These are phyloP conservation scores for Cucumis variabilis DNA, from an alignment of 331 rosid genomes.

Conservation along the genomic window DNA sequence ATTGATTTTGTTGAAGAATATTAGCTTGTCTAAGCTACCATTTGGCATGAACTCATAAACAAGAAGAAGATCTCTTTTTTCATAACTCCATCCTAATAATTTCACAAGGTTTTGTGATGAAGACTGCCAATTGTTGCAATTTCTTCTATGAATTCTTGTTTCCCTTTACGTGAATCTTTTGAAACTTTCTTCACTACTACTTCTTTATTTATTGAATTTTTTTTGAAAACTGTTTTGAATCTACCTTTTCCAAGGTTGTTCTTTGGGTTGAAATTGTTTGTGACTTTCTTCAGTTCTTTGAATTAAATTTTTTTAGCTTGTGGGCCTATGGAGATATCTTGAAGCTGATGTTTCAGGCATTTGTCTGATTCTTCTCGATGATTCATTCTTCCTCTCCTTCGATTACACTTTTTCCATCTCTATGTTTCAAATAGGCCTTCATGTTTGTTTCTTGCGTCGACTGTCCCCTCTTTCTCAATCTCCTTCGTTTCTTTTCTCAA, in stretches of 20 bases:
- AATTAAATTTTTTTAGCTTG: conserved; percentile 50
- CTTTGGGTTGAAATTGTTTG: conserved; percentile 60
- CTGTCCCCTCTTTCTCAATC: too few relatives aligned
- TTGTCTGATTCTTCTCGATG: conserved; percentile 34
- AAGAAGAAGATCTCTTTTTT: conserved; percentile 63
- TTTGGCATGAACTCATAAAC: conserved; percentile 85
- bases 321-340: conserved; percentile 55
- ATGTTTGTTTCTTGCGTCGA: too few relatives aligned
- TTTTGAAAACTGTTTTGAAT: conserved; percentile 72
- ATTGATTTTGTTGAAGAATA: conserved; percentile 25
- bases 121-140: conserved; percentile 84
- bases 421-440: too few relatives aligned
- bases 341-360: conserved; percentile 63
- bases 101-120: conserved; percentile 75
- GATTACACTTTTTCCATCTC: too few relatives aligned
- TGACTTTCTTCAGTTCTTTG: conserved; percentile 54
- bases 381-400: background rate
- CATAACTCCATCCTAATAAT: conserved; percentile 83
- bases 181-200: too few relatives aligned
- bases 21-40: conserved; percentile 70
- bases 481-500: too few relatives aligned
- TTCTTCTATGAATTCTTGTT: conserved; percentile 79
- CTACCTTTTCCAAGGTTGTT: conserved; percentile 83
- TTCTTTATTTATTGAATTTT: conserved; percentile 46
- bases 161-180: conserved; percentile 71